Conservation (phyloP, 495 filamentous ascomycete genomes). For the Neohortaea acidophila region DNA sequence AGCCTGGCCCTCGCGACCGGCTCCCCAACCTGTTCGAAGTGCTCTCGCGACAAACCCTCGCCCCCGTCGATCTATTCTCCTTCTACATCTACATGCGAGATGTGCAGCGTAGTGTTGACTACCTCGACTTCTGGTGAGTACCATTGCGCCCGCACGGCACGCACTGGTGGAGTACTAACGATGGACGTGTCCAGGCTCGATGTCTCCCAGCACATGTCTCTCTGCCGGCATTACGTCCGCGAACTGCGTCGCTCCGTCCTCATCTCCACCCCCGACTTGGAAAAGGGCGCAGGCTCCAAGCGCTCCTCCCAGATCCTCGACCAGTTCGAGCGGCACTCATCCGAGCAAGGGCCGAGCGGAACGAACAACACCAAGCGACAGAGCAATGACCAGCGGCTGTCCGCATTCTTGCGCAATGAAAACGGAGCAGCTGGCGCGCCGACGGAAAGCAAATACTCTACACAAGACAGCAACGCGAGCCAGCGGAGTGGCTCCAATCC, state of each 20-base stretch:
- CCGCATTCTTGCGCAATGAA: slow-evolving; percentile 75
- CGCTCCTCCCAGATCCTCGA: slow-evolving; percentile 70
- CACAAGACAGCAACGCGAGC: slow-evolving; percentile 42
- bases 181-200: slow-evolving; percentile 57
- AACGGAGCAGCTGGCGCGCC: no score
- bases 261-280: slow-evolving; percentile 78
- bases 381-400: slow-evolving; percentile 59
- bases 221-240: slow-evolving; percentile 94
- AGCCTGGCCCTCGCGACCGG: slow-evolving; percentile 44
- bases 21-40: slow-evolving; percentile 92
- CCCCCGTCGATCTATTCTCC: slow-evolving; percentile 91
- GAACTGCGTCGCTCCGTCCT: slow-evolving; percentile 87
- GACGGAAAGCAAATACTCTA: slow-evolving; percentile 42
- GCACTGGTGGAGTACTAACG: background rate
- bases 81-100: slow-evolving; percentile 99
- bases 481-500: slow-evolving; percentile 18
- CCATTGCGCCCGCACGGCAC: background rate
- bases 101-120: slow-evolving; percentile 92
- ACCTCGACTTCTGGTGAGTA: slow-evolving; percentile 89
- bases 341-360: slow-evolving; percentile 18
- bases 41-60: slow-evolving; percentile 71
- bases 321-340: slow-evolving; percentile 21
- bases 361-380: slow-evolving; percentile 6
- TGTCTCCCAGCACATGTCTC: slow-evolving; percentile 95
- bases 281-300: slow-evolving; percentile 57